A percentile compares a stretch with the other conserved stretches of the same genome.
phyloP scores from a whole-genome alignment of 192 early-diverging fungal genomes.

The Dissophora globulifera region DNA sequence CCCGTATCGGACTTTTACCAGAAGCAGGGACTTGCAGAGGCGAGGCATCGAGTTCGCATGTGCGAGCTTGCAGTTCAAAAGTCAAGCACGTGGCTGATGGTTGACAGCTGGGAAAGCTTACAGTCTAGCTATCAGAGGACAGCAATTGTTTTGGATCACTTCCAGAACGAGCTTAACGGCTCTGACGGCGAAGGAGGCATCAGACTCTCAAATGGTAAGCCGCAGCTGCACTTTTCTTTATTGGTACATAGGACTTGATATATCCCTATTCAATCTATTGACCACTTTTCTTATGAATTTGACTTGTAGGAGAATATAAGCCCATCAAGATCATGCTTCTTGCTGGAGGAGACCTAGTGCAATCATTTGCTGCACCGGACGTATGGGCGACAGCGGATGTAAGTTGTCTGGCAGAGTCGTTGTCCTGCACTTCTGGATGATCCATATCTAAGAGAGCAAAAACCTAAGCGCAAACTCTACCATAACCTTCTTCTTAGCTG shows the following conservation, averaged over 20 bases:
- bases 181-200: conserved; percentile 75
- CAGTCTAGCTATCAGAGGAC: conserved; percentile 86
- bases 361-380: conserved; percentile 91
- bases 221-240: too few relatives aligned
- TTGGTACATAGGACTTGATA: too few relatives aligned
- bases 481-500: conserved; percentile 66
- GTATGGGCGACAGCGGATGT: conserved; percentile 92
- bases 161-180: conserved; percentile 88
- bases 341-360: conserved; percentile 96
- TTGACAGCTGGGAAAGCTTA: conserved; percentile 93
- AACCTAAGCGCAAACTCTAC: too few relatives aligned
- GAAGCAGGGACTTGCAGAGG: conserved; percentile 90
- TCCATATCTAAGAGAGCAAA: too few relatives aligned
- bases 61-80: conserved; percentile 87
- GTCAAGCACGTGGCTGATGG: conserved; percentile 93
- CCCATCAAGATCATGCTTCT: conserved; percentile 90
- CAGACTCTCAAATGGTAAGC: conserved; percentile 64
- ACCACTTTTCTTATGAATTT: too few relatives aligned
- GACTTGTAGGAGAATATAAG: conserved; percentile 59
- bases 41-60: conserved; percentile 92
- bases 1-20: conserved; percentile 95
- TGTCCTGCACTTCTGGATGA: too few relatives aligned
- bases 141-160: conserved; percentile 93
- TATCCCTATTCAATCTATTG: too few relatives aligned
- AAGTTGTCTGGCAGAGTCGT: conserved; percentile 48